These are phyloP conservation scores for Globisporangium irregulare DNA, from an alignment of 352 stramenopile species.

Conservation along the genomic window DNA sequence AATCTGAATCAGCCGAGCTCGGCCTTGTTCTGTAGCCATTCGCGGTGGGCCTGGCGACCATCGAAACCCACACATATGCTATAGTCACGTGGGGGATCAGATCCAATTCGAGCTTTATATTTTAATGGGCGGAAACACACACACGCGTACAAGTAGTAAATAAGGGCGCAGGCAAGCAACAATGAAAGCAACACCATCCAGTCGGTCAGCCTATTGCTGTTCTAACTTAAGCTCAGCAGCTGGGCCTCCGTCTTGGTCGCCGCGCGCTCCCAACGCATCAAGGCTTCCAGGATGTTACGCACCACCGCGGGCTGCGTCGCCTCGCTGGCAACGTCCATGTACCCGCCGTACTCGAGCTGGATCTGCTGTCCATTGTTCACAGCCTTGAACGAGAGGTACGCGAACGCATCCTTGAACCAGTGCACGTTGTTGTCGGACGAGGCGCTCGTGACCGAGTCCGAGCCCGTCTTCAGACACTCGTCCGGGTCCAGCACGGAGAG, in stretches of 20 bases:
- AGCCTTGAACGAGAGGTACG: constrained; percentile 40
- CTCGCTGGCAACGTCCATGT: constrained; percentile 27
- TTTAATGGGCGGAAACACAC: not conserved
- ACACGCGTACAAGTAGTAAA: not conserved
- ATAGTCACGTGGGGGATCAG: not conserved
- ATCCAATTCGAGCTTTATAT: not conserved
- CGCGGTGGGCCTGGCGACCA: not conserved
- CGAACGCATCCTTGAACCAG: constrained; percentile 36
- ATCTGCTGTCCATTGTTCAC: constrained; percentile 29
- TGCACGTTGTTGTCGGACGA: constrained; percentile 14
- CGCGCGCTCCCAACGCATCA: constrained; percentile 20
- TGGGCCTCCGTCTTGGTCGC: constrained; percentile 4
- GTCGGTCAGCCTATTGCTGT: not conserved
- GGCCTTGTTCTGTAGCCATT: not conserved
- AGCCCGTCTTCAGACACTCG: constrained; percentile 25
- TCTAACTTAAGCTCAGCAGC: not conserved
- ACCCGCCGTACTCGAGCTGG: constrained; percentile 36
- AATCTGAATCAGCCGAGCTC: not conserved
- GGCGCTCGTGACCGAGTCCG: constrained; percentile 15
- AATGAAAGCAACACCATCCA: not conserved
- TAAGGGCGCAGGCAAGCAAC: not conserved
- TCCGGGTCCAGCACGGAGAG: constrained; percentile 27
- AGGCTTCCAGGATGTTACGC: constrained; percentile 31
- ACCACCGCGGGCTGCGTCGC: constrained; percentile 24
- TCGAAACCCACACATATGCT: not conserved